A percentile compares a stretch with the other conserved stretches of the same genome.
Conservation (phyloP, 768 basidiomycete species). For the Serendipita sp. region DNA sequence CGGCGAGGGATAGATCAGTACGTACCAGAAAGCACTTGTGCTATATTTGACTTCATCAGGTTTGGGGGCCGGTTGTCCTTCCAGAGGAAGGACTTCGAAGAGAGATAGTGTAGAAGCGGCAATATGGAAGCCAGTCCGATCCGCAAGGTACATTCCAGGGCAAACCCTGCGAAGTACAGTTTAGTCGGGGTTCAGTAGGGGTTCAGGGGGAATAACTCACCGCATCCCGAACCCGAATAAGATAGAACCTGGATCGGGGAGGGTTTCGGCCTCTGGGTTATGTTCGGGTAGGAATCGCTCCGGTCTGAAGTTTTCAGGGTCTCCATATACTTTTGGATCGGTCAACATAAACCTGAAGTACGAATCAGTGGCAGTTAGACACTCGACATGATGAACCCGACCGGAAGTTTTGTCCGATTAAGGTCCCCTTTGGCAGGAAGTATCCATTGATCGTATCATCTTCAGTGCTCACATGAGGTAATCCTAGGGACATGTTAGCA, state of each 20-base stretch:
- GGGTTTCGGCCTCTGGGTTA: neutral
- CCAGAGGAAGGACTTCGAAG: neutral
- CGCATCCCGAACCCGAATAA: constrained; percentile 4
- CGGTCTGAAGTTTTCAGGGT: neutral
- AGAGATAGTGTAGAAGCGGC: neutral
- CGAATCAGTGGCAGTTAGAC: neutral
- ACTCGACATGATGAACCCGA: neutral
- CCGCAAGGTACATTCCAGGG: constrained; percentile 3
- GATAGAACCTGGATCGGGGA: neutral
- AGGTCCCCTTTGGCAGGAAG: constrained; percentile 10
- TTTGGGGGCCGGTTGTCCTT: neutral
- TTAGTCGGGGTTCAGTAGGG: too few species aligned
- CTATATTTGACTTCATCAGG: neutral
- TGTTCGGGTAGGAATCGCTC: neutral
- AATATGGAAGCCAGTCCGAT: neutral
- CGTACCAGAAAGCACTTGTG: neutral
- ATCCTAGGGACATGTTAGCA: neutral
- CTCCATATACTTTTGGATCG: neutral
- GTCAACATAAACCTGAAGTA: neutral
- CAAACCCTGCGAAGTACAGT: neutral
- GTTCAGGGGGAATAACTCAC: neutral
- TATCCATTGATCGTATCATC: constrained; percentile 10
- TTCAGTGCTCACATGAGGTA: neutral
- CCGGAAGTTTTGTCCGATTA: constrained; percentile 2
- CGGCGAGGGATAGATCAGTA: too few species aligned